These are phyloP conservation scores for Delphinella strobiligena DNA, from an alignment of 2,329 filamentous ascomycete genomes.

Conservation along the genomic window DNA sequence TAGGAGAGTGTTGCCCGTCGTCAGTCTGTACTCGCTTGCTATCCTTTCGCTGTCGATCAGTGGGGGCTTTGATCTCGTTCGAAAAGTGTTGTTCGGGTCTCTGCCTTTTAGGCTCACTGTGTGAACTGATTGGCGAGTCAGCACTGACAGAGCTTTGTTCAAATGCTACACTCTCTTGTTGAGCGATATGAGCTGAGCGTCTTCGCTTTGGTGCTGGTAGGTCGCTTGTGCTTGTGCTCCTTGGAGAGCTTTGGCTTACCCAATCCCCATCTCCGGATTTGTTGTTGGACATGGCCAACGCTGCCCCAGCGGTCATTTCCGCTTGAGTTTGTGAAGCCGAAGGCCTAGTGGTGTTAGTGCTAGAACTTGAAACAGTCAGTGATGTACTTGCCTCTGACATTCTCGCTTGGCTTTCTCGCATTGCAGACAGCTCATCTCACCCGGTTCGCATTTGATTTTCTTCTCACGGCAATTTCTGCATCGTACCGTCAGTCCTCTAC, in stretches of 20 bases:
- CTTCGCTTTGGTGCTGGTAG: constrained; percentile 5
- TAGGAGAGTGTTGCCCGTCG: constrained; percentile 13
- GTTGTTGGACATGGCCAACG: constrained; percentile 1
- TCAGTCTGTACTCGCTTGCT: constrained; percentile 6
- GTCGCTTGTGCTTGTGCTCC: constrained; percentile 1
- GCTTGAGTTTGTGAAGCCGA: constrained; percentile 15
- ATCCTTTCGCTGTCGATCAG: constrained; percentile 7
- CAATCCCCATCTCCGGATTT: constrained; percentile 4
- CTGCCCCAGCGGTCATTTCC: constrained; percentile 9
- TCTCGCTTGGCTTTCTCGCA: constrained; percentile 82
- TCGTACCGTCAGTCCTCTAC: not conserved
- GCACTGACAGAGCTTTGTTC: not conserved
- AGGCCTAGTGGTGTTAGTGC: constrained; percentile 15
- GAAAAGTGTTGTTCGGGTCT: constrained; percentile 4
- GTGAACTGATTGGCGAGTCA: not conserved
- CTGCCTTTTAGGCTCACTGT: constrained; percentile 9
- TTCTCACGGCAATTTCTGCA: constrained; percentile 70
- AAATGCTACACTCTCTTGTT: constrained; percentile 4
- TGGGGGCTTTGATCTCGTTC: not conserved
- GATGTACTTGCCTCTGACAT: constrained; percentile 57
- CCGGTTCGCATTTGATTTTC: constrained; percentile 94
- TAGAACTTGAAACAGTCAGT: not conserved
- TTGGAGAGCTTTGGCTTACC: constrained; percentile 3
- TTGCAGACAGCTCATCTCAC: constrained; percentile 75
- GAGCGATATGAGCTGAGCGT: constrained; percentile 6